These are phyloP conservation scores for Oryza officinalis DNA, from an alignment of 176 grass and related monocot species.

Conservation along the genomic window DNA sequence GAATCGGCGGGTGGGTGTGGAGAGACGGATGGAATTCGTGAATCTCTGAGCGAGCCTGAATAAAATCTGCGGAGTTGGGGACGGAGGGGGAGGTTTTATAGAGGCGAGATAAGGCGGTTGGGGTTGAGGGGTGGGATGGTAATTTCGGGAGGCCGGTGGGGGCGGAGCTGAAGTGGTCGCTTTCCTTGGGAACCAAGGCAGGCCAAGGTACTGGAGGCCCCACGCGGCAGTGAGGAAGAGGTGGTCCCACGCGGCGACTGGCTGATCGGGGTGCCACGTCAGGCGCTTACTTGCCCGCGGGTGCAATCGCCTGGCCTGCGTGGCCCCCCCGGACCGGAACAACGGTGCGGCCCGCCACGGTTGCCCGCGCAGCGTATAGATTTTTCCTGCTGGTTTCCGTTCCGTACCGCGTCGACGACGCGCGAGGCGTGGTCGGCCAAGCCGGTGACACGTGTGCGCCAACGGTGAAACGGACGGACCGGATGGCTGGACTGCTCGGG, in stretches of 20 bases:
- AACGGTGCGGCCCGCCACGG: too few relatives aligned
- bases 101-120: background rate
- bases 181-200: constrained; percentile 69
- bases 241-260: background rate
- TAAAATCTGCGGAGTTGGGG: background rate
- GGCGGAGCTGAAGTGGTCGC: background rate
- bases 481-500: background rate
- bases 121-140: background rate
- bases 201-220: constrained; percentile 1
- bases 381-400: background rate
- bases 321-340: too few relatives aligned
- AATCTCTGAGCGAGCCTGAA: background rate
- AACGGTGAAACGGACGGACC: background rate
- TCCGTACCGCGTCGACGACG: background rate
- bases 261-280: constrained; percentile 11
- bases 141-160: constrained; percentile 7
- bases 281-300: constrained; percentile 10
- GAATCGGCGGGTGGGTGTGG: too few relatives aligned
- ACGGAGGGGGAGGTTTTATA: constrained; percentile 15
- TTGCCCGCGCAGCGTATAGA: background rate
- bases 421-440: background rate
- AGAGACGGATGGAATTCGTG: background rate
- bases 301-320: too few relatives aligned
- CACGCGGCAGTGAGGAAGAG: background rate
- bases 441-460: background rate